Conservation (phyloP, 805 yeast genomes). For the Brettanomyces anomalus region DNA sequence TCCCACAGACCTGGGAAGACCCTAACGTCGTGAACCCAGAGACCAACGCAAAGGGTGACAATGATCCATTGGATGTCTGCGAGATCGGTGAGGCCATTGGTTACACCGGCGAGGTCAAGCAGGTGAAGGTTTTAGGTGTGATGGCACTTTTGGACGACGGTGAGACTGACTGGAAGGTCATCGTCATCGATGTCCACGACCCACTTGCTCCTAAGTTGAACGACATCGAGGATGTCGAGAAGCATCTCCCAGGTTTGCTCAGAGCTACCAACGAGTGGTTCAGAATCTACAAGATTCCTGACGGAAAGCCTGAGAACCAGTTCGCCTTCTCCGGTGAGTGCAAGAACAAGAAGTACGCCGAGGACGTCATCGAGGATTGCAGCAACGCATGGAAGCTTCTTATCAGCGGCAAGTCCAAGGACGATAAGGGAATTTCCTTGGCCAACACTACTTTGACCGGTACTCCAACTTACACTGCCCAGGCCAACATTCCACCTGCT, state of each 20-base stretch:
- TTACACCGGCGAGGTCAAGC: constrained; percentile 65
- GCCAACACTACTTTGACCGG: constrained; percentile 63
- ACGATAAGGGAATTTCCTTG: constrained; percentile 60
- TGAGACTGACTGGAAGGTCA: constrained; percentile 86
- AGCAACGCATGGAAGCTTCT: constrained; percentile 76
- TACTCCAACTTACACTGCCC: constrained; percentile 45
- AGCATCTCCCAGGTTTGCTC: constrained; percentile 83
- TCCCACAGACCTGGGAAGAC: constrained; percentile 92
- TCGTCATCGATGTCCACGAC: constrained; percentile 81
- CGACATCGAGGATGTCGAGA: constrained; percentile 87
- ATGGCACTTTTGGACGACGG: constrained; percentile 93
- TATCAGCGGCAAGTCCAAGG: constrained; percentile 50
- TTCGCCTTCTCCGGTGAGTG: constrained; percentile 96
- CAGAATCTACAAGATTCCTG: constrained; percentile 95
- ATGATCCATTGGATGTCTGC: constrained; percentile 80
- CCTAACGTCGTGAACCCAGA: constrained; percentile 56
- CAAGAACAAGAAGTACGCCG: constrained; percentile 79
- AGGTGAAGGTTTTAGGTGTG: constrained; percentile 88
- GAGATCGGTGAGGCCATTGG: constrained; percentile 68
- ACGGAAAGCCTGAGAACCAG: constrained; percentile 93
- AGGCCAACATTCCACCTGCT: constrained; percentile 58
- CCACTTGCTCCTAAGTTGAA: constrained; percentile 81
- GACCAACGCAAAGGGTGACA: constrained; percentile 67
- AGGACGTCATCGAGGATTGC: constrained; percentile 76
- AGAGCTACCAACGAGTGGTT: constrained; percentile 97